phyloP scores from a whole-genome alignment of 1,284 basidiomycete genomes.

The Ceratobasidium theobromae region DNA sequence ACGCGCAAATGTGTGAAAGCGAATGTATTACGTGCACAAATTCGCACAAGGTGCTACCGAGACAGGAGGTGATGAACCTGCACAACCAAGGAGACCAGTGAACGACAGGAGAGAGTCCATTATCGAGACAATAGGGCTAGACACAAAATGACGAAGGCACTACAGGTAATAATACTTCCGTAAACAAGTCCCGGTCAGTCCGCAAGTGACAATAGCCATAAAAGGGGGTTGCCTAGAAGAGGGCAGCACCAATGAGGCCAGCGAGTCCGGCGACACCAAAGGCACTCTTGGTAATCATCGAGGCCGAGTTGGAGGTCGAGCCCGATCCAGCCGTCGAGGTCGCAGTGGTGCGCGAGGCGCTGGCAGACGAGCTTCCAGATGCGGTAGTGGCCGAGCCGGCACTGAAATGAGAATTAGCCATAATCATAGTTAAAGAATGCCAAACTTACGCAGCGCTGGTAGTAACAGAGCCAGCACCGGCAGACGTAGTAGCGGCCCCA shows the following conservation, averaged over 20 bases:
- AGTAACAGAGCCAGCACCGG: not conserved
- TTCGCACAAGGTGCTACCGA: conserved; percentile 1
- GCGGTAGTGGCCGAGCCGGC: conserved; percentile 8
- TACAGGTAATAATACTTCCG: not conserved
- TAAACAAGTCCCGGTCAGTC: not conserved
- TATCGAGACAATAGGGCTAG: not conserved
- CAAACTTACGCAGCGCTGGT: not conserved
- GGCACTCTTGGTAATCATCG: conserved; percentile 9
- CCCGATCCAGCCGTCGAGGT: not conserved
- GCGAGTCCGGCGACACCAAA: conserved; percentile 26
- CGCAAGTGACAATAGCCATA: not conserved
- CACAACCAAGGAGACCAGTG: conserved; percentile 1
- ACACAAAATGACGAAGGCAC: not conserved
- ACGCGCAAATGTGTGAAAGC: not conserved
- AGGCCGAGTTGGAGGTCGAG: conserved; percentile 15
- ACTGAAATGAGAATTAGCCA: not conserved
- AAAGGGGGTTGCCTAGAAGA: conserved; percentile 17
- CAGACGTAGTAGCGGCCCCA: not conserved
- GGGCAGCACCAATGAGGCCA: conserved; percentile 27
- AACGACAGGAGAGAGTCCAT: not conserved
- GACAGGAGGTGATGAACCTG: not conserved
- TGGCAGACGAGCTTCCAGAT: conserved; percentile 1
- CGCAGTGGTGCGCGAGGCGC: conserved; percentile 1
- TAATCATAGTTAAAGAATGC: not conserved
- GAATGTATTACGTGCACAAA: conserved; percentile 18